Percentiles rank a stretch among this genome's conserved stretches.
phyloP scores from a whole-genome alignment of 2,329 filamentous ascomycete species.

The Trichophyton verrucosum region DNA sequence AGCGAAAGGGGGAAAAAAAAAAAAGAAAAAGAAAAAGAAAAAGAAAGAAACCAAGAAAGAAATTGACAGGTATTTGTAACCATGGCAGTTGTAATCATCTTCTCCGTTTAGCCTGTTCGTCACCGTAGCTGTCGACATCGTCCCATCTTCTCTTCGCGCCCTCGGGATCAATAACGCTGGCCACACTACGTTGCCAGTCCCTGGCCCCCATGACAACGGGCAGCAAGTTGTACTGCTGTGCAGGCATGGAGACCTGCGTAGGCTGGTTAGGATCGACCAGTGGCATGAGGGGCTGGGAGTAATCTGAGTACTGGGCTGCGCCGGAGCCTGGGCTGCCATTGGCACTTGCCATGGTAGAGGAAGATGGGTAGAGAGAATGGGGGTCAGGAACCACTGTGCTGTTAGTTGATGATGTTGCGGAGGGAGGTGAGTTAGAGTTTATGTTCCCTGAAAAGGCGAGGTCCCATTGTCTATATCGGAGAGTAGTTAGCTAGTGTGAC shows the following conservation, averaged over 20 bases:
- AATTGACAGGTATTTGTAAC: no score
- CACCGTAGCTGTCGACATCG: not conserved
- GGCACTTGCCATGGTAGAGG: not conserved
- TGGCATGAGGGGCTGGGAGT: not conserved
- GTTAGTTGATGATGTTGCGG: slow-evolving; percentile 22
- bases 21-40: not conserved
- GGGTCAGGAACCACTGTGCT: not conserved
- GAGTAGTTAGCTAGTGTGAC: not conserved
- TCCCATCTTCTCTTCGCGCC: slow-evolving; percentile 36
- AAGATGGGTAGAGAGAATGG: not conserved
- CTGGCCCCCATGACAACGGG: slow-evolving; percentile 33
- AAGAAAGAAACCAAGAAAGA: not conserved
- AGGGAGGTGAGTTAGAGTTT: slow-evolving; percentile 31
- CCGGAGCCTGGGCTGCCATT: not conserved
- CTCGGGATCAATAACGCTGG: slow-evolving; percentile 36
- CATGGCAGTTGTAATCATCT: not conserved
- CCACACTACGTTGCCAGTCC: slow-evolving; percentile 39
- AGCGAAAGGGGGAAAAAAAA: not conserved
- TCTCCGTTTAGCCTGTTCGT: not conserved
- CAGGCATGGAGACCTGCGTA: slow-evolving; percentile 24
- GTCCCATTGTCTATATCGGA: slow-evolving; percentile 67
- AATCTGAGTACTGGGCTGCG: not conserved
- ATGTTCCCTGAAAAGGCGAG: slow-evolving; percentile 72
- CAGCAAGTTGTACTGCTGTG: slow-evolving; percentile 18
- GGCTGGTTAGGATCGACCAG: slow-evolving; percentile 12